phyloP scores from a whole-genome alignment of 208 protist genomes.

The Wallacemonas sp. region DNA sequence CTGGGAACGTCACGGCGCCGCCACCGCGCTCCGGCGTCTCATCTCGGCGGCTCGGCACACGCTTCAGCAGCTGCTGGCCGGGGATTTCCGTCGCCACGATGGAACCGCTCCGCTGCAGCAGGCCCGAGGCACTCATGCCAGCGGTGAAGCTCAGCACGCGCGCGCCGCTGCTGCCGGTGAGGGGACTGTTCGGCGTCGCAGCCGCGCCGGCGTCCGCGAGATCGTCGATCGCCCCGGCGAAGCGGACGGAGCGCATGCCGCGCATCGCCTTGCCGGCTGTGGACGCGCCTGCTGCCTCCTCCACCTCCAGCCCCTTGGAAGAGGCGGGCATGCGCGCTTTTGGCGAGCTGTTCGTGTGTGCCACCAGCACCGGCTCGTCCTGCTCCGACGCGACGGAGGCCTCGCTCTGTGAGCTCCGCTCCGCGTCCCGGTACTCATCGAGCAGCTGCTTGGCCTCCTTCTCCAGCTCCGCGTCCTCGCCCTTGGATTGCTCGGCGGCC shows the following conservation, averaged over 20 bases:
- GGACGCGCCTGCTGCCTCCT: background rate
- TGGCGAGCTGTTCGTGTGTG: background rate
- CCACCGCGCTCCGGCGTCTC: conserved; percentile 21
- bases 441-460: conserved; percentile 37
- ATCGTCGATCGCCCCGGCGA: conserved; percentile 19
- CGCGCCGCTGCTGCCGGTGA: background rate
- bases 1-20: conserved; percentile 45
- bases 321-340: background rate
- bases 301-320: conserved; percentile 18
- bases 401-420: background rate
- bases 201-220: conserved; percentile 1
- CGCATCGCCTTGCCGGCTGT: background rate
- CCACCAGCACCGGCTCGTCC: background rate
- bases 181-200: background rate
- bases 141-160: conserved; percentile 5
- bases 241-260: conserved; percentile 32
- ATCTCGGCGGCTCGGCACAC: conserved; percentile 49
- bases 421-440: conserved; percentile 19
- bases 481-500: conserved; percentile 47
- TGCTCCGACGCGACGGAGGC: background rate
- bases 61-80: conserved; percentile 62
- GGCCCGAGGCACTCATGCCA: conserved; percentile 5
- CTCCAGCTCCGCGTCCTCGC: conserved; percentile 50
- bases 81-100: conserved; percentile 70
- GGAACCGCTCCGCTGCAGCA: conserved; percentile 40